These are phyloP conservation scores for Gossypium thurberi DNA, from an alignment of 345 rosid species.

Conservation along the genomic window DNA sequence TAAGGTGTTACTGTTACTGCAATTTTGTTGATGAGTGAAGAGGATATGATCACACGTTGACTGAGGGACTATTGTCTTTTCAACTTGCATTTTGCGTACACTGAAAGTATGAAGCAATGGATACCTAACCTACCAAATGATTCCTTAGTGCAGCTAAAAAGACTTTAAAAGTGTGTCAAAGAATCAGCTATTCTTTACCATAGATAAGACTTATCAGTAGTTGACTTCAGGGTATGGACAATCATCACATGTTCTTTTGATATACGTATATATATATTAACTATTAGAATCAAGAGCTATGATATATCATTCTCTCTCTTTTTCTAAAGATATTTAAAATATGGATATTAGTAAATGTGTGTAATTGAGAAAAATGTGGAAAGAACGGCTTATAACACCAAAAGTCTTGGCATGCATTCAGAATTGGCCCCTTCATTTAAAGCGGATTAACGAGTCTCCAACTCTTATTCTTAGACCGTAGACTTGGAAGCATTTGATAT, in stretches of 20 bases:
- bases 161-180: slow-evolving; percentile 1
- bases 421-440: not conserved
- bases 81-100: slow-evolving; percentile 27
- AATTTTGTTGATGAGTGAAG: too few species aligned
- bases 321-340: too few species aligned
- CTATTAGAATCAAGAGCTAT: not conserved
- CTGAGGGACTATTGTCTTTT: not conserved
- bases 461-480: not conserved
- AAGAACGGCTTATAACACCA: not conserved
- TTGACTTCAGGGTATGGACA: not conserved
- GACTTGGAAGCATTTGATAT: not conserved
- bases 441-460: not conserved
- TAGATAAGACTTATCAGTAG: too few species aligned
- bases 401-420: not conserved
- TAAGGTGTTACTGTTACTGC: not conserved
- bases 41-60: not conserved
- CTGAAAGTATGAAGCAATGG: slow-evolving; percentile 16
- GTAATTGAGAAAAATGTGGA: too few species aligned
- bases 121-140: slow-evolving; percentile 4
- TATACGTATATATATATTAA: not conserved
- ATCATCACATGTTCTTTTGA: not conserved
- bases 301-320: not conserved
- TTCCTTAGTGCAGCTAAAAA: not conserved
- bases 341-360: too few species aligned
- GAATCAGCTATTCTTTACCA: not conserved